Evolutionary conservation across 202 grass and related monocot species (phyloP).

Genomic region (Brachypodium distachyon): DNA sequence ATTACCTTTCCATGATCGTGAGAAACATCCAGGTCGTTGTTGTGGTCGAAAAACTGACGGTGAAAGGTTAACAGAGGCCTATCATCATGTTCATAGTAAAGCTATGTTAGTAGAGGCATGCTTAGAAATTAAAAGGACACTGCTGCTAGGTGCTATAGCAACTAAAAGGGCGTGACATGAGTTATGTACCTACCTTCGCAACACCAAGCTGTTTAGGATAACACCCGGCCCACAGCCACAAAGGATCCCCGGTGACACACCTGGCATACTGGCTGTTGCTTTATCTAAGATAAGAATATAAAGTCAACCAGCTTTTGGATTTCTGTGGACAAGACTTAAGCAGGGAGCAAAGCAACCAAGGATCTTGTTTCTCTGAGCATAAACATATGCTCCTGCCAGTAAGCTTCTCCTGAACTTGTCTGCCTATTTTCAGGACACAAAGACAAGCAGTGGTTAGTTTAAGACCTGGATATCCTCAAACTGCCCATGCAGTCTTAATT

Average conservation of each 20-base stretch:
- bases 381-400: constrained; percentile 32
- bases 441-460: constrained; percentile 25
- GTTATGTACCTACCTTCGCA: neutral
- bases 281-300: constrained; percentile 27
- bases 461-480: constrained; percentile 41
- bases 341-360: constrained; percentile 34
- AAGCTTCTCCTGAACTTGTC: constrained; percentile 59
- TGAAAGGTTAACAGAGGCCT: too few relatives aligned
- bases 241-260: constrained; percentile 9
- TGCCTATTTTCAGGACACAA: constrained; percentile 44
- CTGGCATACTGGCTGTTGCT: constrained; percentile 9
- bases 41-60: too few relatives aligned
- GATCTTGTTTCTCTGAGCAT: constrained; percentile 37
- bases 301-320: constrained; percentile 47
- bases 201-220: neutral
- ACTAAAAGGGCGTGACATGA: too few relatives aligned
- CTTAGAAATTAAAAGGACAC: neutral
- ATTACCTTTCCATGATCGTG: too few relatives aligned
- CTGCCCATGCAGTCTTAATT: constrained; percentile 8
- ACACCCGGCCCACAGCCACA: constrained; percentile 15
- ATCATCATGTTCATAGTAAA: too few relatives aligned
- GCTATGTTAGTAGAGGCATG: neutral
- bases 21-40: too few relatives aligned
- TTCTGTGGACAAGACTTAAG: constrained; percentile 35
- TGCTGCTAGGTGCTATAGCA: too few relatives aligned